Evolutionary conservation across 2,329 filamentous ascomycete species (phyloP).

Genomic region (Knoxdaviesia proteae): DNA sequence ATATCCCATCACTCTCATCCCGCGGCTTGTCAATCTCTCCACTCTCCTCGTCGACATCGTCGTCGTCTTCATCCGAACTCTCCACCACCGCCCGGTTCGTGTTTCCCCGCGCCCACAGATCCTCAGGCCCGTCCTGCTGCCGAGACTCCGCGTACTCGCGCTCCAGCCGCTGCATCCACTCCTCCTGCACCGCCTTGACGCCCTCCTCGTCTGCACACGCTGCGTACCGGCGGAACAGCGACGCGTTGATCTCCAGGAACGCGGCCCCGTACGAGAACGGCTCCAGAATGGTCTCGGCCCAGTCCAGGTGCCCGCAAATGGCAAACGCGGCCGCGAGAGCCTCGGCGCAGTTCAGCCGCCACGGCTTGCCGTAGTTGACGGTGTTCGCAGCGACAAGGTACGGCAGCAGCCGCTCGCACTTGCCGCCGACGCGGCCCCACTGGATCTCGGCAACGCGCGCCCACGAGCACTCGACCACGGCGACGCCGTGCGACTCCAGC

Average conservation of each 20-base stretch:
- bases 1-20: constrained; percentile 31
- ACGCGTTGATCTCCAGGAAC: constrained; percentile 79
- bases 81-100: constrained; percentile 43
- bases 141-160: constrained; percentile 70
- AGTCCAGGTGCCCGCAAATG: constrained; percentile 80
- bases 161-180: constrained; percentile 80
- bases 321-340: constrained; percentile 80
- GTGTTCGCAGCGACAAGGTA: constrained; percentile 94
- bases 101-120: constrained; percentile 84
- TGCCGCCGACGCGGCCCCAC: constrained; percentile 78
- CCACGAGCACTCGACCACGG: constrained; percentile 96
- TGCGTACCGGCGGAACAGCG: constrained; percentile 65
- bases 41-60: constrained; percentile 25
- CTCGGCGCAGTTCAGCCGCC: constrained; percentile 89
- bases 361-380: constrained; percentile 93
- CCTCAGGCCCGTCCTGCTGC: constrained; percentile 38
- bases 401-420: constrained; percentile 74
- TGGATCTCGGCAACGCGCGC: constrained; percentile 80
- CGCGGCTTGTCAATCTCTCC: constrained; percentile 23
- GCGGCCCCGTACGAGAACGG: constrained; percentile 76
- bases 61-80: constrained; percentile 34
- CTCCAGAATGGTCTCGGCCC: constrained; percentile 65
- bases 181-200: constrained; percentile 65
- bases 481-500: constrained; percentile 74
- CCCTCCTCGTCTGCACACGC: constrained; percentile 62